These are phyloP conservation scores for Rutstroemia sp. DNA, from an alignment of 2,329 filamentous ascomycete genomes.

Conservation along the genomic window DNA sequence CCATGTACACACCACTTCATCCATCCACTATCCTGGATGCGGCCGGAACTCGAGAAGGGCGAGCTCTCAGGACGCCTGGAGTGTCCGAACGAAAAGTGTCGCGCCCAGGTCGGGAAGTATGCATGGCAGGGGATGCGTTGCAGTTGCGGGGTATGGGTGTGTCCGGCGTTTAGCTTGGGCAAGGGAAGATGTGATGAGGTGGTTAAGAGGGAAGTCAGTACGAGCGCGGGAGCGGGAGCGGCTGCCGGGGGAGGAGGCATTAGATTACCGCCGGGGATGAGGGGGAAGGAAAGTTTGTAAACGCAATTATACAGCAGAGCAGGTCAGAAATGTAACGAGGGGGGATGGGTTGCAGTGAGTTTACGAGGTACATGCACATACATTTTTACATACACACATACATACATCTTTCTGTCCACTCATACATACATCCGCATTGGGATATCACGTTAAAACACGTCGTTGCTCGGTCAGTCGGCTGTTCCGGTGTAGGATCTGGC, in stretches of 20 bases:
- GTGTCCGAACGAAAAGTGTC: constrained; percentile 74
- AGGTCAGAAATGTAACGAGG: too few relatives aligned
- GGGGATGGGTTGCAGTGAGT: too few relatives aligned
- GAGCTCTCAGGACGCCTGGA: constrained; percentile 75
- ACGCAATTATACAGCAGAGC: too few relatives aligned
- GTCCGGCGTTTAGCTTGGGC: constrained; percentile 81
- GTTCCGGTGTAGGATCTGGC: too few relatives aligned
- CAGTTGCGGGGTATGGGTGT: constrained; percentile 84
- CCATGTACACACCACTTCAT: constrained; percentile 82
- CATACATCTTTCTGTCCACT: too few relatives aligned
- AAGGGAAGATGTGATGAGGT: constrained; percentile 73
- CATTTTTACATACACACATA: too few relatives aligned
- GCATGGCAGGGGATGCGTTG: constrained; percentile 95
- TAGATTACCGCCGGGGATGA: constrained; percentile 46
- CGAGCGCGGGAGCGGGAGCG: constrained; percentile 1
- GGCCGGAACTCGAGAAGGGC: constrained; percentile 69
- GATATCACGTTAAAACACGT: too few relatives aligned
- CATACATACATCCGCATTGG: too few relatives aligned
- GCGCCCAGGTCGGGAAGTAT: constrained; percentile 81
- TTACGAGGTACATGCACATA: too few relatives aligned
- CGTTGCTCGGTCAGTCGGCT: too few relatives aligned
- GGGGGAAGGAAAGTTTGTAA: constrained; percentile 11
- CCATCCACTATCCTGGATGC: constrained; percentile 94
- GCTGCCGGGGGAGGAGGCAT: constrained; percentile 34
- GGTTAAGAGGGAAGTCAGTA: constrained; percentile 11